phyloP scores from a whole-genome alignment of 192 early-diverging fungal genomes.

The Gryganskiella cystojenkinii region DNA sequence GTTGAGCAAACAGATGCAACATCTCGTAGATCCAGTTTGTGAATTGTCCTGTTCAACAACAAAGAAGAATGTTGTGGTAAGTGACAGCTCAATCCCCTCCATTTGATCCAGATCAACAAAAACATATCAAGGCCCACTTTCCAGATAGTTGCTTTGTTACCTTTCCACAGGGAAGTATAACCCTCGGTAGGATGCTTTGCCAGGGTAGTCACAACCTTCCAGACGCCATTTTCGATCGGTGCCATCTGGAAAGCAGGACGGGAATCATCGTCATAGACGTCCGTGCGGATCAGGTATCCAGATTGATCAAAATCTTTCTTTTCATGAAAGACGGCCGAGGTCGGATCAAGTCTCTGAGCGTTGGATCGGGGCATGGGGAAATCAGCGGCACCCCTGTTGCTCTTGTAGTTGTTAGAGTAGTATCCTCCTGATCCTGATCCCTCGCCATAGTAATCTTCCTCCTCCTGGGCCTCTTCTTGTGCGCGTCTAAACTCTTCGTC shows the following conservation, averaged over 20 bases:
- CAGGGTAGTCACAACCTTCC: constrained; percentile 64
- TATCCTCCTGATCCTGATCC: constrained; percentile 23
- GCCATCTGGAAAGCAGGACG: constrained; percentile 71
- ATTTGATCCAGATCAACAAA: too few species aligned
- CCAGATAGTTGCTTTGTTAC: too few species aligned
- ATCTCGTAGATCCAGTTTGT: constrained; percentile 84
- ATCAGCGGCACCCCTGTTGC: constrained; percentile 42
- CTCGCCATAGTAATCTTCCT: constrained; percentile 37
- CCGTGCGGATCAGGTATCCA: constrained; percentile 70
- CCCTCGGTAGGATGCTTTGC: constrained; percentile 75
- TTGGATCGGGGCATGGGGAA: constrained; percentile 35
- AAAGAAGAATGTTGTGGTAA: background rate
- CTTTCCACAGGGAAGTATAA: constrained; percentile 63
- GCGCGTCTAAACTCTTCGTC: constrained; percentile 43
- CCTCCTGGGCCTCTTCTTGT: constrained; percentile 29
- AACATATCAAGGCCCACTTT: too few species aligned
- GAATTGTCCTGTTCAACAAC: constrained; percentile 69
- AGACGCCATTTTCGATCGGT: constrained; percentile 68
- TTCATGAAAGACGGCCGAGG: constrained; percentile 53
- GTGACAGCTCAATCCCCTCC: background rate
- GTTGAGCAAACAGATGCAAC: constrained; percentile 79
- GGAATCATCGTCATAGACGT: constrained; percentile 63
- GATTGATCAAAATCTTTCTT: constrained; percentile 27
- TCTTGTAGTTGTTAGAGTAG: constrained; percentile 25
- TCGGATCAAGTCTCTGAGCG: constrained; percentile 51